Evolutionary conservation across 1,284 basidiomycete species (phyloP), one percentile per base, ranked within the genome.

Genomic region (Cutaneotrichosporon sp.): DNA sequence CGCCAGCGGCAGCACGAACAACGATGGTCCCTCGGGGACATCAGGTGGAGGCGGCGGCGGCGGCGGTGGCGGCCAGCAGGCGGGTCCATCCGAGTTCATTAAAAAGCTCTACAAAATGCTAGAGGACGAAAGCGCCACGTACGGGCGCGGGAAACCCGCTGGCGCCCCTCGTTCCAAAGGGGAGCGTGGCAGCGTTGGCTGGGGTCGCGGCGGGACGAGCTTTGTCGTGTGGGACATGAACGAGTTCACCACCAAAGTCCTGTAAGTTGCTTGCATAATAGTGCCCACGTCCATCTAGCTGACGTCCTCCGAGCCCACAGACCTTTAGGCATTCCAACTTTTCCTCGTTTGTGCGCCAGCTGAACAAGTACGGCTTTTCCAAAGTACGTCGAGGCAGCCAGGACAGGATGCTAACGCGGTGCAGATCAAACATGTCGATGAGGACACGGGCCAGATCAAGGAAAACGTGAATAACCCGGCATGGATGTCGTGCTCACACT

Each of bases 191-290:
- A 62, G 65, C 23, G 72, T 97, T 8, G 86, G 84, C 1, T 97
- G 93, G 93, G 85, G 87, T 1, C 83, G 85, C 0, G 79, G 82
- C 42, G 90, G 91, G 42, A 86, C 92, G 65, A 90, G 85, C 66
- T 97, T 97, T 70, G 86, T 97, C 69, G 91, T 97, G 63, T 94
- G 92, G 85, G 90, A 97, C 78, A 94, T 96, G 88, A 94, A 92
- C 77, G 88, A 91, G 64, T 97, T 97, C 76, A 94, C 91, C 41
- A 94, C 91, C 70, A 84, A 86, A 46, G 89, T 97, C 65, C 81
- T 97, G 46, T 73, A 48, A 68, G 69, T 67, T 8, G 46, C 20
- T n/a, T 21, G n/a, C 47, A 15, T 21, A 5, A 12, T 4, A 30
- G 23, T 17, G 35, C n/a, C 39, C 7, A 14, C 40, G 23, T 3